These are phyloP conservation scores for Ustilago hordei DNA, from an alignment of 1,284 basidiomycete genomes.

Conservation along the genomic window DNA sequence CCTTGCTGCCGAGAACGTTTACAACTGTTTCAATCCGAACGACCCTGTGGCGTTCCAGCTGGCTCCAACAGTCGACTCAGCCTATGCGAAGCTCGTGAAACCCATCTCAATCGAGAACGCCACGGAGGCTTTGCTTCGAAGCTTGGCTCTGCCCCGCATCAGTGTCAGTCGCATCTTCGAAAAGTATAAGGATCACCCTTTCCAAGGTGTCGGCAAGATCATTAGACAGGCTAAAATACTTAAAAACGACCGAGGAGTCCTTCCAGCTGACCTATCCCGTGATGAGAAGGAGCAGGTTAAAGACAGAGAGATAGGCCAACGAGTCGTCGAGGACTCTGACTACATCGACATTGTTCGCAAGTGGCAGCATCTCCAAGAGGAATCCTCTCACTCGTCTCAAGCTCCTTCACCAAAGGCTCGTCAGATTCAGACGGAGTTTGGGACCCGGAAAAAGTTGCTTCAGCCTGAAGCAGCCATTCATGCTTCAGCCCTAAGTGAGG, in stretches of 20 bases:
- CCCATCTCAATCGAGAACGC: constrained; percentile 69
- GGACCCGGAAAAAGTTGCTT: constrained; percentile 25
- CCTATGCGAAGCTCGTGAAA: constrained; percentile 68
- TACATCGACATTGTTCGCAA: constrained; percentile 45
- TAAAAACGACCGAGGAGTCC: constrained; percentile 12
- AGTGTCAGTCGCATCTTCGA: constrained; percentile 68
- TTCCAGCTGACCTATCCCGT: constrained; percentile 18
- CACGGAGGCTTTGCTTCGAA: constrained; percentile 62
- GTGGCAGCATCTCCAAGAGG: constrained; percentile 31
- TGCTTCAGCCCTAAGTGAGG: constrained; percentile 5
- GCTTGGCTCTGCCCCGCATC: constrained; percentile 62
- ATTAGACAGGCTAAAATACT: constrained; percentile 18
- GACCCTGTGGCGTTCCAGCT: constrained; percentile 71
- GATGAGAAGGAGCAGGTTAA: constrained; percentile 16
- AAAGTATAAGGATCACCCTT: constrained; percentile 47
- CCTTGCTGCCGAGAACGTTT: constrained; percentile 72
- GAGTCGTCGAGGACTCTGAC: constrained; percentile 33
- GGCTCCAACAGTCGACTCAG: constrained; percentile 68
- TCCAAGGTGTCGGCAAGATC: constrained; percentile 47
- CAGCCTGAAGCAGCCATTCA: constrained; percentile 26
- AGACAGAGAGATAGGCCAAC: constrained; percentile 17
- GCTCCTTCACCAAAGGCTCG: not conserved
- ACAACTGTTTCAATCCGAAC: constrained; percentile 71
- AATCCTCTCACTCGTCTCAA: not conserved
- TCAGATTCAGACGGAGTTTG: constrained; percentile 18